These are phyloP conservation scores for Tetradesmus lagerheimii DNA, from an alignment of 139 green algal species.

Conservation along the genomic window DNA sequence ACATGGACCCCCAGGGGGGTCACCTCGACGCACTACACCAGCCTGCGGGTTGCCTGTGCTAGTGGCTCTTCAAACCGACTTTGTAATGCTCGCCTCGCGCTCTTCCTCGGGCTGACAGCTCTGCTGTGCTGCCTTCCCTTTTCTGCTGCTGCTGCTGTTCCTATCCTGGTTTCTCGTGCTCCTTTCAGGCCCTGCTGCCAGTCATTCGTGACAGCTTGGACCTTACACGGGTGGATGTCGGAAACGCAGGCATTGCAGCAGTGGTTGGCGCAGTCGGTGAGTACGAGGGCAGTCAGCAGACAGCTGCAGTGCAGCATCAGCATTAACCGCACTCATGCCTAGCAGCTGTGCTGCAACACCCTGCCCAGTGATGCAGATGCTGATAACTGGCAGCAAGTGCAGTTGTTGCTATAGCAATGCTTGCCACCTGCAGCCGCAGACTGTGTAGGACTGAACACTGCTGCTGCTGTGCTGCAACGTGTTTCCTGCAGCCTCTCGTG, in stretches of 20 bases:
- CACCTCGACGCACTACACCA: too few species aligned
- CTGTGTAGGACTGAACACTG: conserved; percentile 29
- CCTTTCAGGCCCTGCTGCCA: conserved; percentile 73
- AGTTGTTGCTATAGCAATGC: background rate
- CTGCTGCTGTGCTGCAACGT: conserved; percentile 66
- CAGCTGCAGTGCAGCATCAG: background rate
- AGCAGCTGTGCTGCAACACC: too few species aligned
- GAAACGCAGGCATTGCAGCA: conserved; percentile 72
- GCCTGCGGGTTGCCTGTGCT: background rate
- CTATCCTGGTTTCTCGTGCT: background rate
- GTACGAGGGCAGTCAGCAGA: background rate
- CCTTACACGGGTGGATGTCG: conserved; percentile 67
- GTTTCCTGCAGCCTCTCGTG: conserved; percentile 58
- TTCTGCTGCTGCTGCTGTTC: background rate
- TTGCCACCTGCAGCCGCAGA: background rate
- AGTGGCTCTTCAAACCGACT: too few species aligned
- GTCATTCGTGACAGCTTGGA: conserved; percentile 88
- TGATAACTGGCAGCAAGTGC: too few species aligned
- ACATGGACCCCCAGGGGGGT: background rate
- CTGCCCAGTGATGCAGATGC: too few species aligned
- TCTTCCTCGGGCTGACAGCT: background rate
- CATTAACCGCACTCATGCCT: background rate
- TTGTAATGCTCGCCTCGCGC: too few species aligned
- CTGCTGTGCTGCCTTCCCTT: background rate
- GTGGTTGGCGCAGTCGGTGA: conserved; percentile 74